Evolutionary conservation across 73 alveolate species (phyloP), one percentile per base, ranked within the genome.

Genomic region (Paraurostyla sp.): DNA sequence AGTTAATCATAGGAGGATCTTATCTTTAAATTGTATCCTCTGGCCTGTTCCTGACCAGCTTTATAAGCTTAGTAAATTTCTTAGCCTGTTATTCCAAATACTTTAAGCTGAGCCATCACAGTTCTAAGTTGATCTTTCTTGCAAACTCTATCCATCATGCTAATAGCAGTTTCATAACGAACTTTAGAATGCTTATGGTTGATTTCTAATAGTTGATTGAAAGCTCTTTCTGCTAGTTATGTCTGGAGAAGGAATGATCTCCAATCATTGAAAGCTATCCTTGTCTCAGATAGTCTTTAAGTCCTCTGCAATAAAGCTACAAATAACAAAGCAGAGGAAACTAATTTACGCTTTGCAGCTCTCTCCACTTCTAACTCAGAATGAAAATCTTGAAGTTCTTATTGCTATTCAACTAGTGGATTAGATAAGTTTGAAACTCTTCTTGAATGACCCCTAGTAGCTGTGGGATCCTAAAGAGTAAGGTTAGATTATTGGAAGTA

Each of bases 321-420:
- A 22, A 65, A 65, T 0, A 65, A 38, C 56, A 65, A 38, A 40
- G 82, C 35, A 11, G 82, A 38, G 16, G 82, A 65, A 2, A 65
- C 82, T 65, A 65, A 22, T 65, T 65, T 65, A 18, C 82, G 35
- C 36, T 65, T 65, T 65, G 82, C 82, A 0, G 82, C 82, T 40
- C 41, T 65, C 46, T 65, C 82, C 1, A 65, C 82, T 65, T 65
- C 82, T 38, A 65, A 13, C 38, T 65, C 82, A 13, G 82, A 36
- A 6, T 6, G 6, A 4, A 65, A 38, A 9, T 65, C 32, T n/a
- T n/a, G n/a, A n/a, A n/a, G n/a, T 15, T 1, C 7, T 65, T 65
- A 27, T 22, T 27, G 40, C 33, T 65, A 6, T 65, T 65, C 56
- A 6, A 16, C 13, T 16, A 60, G 22, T 27, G 78, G 52, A 9